Base-by-base conservation (phyloP, 805 yeast species). In the Tetrapisispora phaffii region DNA sequence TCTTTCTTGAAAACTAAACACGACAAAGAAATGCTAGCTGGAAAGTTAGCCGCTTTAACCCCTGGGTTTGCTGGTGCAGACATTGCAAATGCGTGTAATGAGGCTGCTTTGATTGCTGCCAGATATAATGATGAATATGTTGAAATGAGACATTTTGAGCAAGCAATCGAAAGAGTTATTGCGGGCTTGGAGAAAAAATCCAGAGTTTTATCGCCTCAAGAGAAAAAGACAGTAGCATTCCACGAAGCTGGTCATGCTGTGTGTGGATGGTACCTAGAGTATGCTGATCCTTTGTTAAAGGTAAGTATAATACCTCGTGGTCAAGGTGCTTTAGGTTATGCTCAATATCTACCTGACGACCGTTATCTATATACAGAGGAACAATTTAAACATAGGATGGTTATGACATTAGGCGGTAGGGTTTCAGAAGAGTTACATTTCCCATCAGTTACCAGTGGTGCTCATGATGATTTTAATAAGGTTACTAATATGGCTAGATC, bases 161-260 rank as follows among this genome's bases (percentile, higher is more conserved):
- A 80, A 60, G 97, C 98, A 8, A 93, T 93, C 53, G 98, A 94
- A 67, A 80, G 99, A 60, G 97, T 90, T 36, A 85, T 89, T 66
- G 97, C 94, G 28, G 99, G 99, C 33, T 71, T 93, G 50, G 97
- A 90, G 65, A 85, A 85, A 72, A 90, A 87, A 66, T 76, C 89
- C 15, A 82, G 83, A 58, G 76, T 93, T 13, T 71, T 94, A 49
- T 78, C 87, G 2, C 82, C 87, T 1, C 89, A 83, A 48, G 97
- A 94, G 61, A 86, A 88, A 67, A 79, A 73, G 50, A 79, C 87
- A 23, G 96, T 94, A 46, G 98, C 98, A 0, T 93, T 84, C 58
- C 98, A 94, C 62, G 99, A 93, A 66, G 98, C 99, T 3, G 99
- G 98, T 4, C 98, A 94, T 67, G 98, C 99, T 10, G 78, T 93